Evolutionary conservation across 2,329 filamentous ascomycete genomes (phyloP).

Genomic region (Emmonsia crescens): DNA sequence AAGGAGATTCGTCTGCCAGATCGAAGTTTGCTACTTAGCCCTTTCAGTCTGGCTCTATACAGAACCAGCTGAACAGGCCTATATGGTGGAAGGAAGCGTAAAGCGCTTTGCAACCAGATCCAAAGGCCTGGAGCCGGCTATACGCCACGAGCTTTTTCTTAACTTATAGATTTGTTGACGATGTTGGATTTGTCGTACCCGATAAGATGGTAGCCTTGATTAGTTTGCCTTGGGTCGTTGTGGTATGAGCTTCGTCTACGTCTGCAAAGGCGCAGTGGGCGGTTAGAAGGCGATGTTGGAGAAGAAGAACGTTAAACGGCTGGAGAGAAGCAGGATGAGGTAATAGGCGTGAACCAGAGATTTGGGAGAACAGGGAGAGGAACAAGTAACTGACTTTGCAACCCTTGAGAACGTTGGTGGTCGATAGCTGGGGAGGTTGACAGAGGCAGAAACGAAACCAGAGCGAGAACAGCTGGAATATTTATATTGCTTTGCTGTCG

Average conservation of each 20-base stretch:
- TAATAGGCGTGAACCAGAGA: not conserved
- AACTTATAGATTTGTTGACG: not conserved
- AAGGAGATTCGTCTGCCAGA: slow-evolving; percentile 61
- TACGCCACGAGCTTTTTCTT: not conserved
- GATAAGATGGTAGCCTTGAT: not conserved
- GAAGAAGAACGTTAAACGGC: not conserved
- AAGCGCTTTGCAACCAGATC: slow-evolving; percentile 4
- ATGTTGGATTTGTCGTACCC: not conserved
- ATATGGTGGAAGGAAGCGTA: slow-evolving; percentile 2
- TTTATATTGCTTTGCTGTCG: not conserved
- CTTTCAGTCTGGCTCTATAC: slow-evolving; percentile 31
- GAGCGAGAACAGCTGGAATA: not conserved
- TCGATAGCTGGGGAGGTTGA: not conserved
- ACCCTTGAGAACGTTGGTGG: not conserved
- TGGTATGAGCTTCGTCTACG: not conserved
- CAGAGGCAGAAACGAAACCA: not conserved
- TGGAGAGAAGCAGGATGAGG: slow-evolving; percentile 2
- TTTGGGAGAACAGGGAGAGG: not conserved
- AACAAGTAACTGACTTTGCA: not conserved
- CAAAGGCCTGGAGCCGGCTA: slow-evolving; percentile 4
- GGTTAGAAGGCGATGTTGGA: not conserved
- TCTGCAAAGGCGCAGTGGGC: not conserved
- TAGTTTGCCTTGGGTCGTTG: not conserved
- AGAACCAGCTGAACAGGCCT: slow-evolving; percentile 37
- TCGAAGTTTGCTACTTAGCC: slow-evolving; percentile 45